Base-by-base conservation (phyloP, 768 basidiomycete species). In the Tulasnella sp. region DNA sequence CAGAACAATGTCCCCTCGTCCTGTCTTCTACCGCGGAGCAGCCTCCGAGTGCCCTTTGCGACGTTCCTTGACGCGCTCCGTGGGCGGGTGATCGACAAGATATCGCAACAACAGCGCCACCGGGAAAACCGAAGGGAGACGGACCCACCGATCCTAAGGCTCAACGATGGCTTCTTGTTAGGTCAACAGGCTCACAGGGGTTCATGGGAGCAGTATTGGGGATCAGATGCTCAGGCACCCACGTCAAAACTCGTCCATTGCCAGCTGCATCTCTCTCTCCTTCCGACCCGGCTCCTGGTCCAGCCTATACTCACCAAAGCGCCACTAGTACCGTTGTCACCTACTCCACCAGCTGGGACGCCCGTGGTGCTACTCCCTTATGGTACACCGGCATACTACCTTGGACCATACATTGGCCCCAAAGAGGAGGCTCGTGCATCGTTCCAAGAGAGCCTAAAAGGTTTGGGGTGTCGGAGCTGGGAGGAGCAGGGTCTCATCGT, bases 321-420 rank as follows among this genome's bases (percentile, higher is more conserved):
- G 10, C 69, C 17, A 63, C 69, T 23, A 65, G 68, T 24, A 69
- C 77, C 11, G 78, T 81, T 21, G 67, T 80, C 17, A 68, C 29
- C 77, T 26, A 27, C 32, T 19, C 44, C 47, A 10, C 15, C 34
- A 21, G n/a, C 80, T 9, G 86, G 87, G 8, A 76, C 82, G 10
- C 86, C 86, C 8, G 82, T 90, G 52, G 77, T 75, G 9, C 74
- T 91, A 3, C 75, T 89, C 19, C 88, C 88, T 3, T 77, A 81
- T 62, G 83, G 79, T 29, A 81, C 79, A 3, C 86, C 88, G 1
- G 86, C 87, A 2, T 86, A 83, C 70, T 86, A 79, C 64, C 73
- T 89, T 42, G 75, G 81, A n/a, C 70, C 73, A n/a, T 90, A 88
- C 66, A 74, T 74, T 15, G 88, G 85, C 21, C 82, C 86, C 29